Base-by-base conservation (phyloP, 2,329 filamentous ascomycete species). In the Diaporthe sp. region DNA sequence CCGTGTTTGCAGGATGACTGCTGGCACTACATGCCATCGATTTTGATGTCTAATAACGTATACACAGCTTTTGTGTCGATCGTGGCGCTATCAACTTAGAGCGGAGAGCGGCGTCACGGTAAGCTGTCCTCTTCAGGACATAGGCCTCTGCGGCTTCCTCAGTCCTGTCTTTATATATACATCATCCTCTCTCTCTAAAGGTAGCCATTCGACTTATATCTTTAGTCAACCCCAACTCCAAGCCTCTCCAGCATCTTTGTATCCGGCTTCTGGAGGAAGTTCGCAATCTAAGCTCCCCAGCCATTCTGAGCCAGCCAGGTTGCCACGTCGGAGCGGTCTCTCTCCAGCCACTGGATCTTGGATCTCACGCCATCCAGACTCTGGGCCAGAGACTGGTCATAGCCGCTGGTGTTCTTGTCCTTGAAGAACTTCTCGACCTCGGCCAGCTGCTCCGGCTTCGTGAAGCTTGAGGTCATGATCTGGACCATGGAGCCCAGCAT, bases 301-400 rank as follows among this genome's bases (percentile, higher is more conserved):
- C 81, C 81, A 75, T 84, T 84, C 73, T 82, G 79, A 78, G 82
- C 82, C 75, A 84, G 76, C 83, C 83, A 85, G 9, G 68, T 75
- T 1, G 80, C 80, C 72, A 98, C 94, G 84, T 98, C 95, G 39
- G 91, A 89, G 58, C 89, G 88, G 84, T 98, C 96, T 75, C 95
- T 91, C 83, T 91, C 86, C 74, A 97, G 83, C 95, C 95, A 98
- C 76, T 92, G 90, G 80, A 93, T 89, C 91, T 98, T 98, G 73
- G 95, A 95, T 77, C 91, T 91, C 80, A 98, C 93, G 5, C 92
- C 89, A 83, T 98, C 96, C 79, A 94, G 89, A 83, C 94, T 96
- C 88, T 98, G 96, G n/a, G 95, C 95, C 75, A 98, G 87, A 67
- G 94, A 92, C 83, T 96, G 93, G 82, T 98, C 95, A 81, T 95